These are phyloP conservation scores for Cladosporium phlei DNA, from an alignment of 2,329 filamentous ascomycete genomes.

Conservation along the genomic window DNA sequence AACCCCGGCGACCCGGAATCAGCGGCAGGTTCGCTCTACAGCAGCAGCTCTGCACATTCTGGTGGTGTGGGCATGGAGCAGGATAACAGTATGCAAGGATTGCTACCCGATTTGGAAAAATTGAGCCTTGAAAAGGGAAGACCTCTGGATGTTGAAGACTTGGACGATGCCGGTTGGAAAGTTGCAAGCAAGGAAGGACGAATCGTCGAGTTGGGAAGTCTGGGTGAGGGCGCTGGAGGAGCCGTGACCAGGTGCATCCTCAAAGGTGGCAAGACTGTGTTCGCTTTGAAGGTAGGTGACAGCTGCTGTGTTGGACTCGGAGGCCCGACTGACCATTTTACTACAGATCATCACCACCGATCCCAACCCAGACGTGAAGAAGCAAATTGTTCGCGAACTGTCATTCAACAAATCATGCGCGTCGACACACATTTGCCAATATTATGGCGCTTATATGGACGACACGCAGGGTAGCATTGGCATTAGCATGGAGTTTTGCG, in stretches of 20 bases:
- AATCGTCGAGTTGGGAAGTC: constrained; percentile 79
- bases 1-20: constrained; percentile 72
- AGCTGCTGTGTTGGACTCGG: no score
- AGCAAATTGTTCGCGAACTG: constrained; percentile 92
- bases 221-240: constrained; percentile 92
- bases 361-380: constrained; percentile 95
- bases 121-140: constrained; percentile 76
- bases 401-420: constrained; percentile 98
- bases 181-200: constrained; percentile 85
- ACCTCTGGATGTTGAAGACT: constrained; percentile 82
- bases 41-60: constrained; percentile 29
- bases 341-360: constrained; percentile 91
- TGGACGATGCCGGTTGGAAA: constrained; percentile 93
- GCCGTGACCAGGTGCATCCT: constrained; percentile 88
- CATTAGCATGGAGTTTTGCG: constrained; percentile 98
- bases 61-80: constrained; percentile 70
- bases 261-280: constrained; percentile 87
- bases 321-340: constrained; percentile 7
- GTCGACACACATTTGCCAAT: constrained; percentile 92
- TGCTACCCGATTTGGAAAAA: constrained; percentile 74
- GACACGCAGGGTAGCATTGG: constrained; percentile 94
- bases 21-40: constrained; percentile 75
- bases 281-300: constrained; percentile 78
- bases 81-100: constrained; percentile 71
- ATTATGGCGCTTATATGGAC: constrained; percentile 96